Evolutionary conservation across 1,284 basidiomycete genomes (phyloP), one percentile per base, ranked within the genome.

Genomic region (Ustilago trichophora): DNA sequence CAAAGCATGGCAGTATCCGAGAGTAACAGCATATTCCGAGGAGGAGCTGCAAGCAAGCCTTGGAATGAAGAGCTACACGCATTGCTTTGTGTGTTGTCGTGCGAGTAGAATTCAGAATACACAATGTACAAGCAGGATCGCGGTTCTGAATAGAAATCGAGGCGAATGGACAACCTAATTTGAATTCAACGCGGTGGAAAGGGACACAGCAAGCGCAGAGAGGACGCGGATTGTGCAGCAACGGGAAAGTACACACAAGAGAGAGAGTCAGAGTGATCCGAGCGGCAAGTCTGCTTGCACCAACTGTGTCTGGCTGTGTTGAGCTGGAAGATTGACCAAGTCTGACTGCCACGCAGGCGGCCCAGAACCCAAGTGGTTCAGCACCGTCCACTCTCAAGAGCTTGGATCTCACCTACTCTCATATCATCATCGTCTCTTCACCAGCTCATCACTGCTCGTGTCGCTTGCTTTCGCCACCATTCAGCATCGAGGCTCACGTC

Each of bases 241-340:
- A 31, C 22, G n/a, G 29, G 45, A 18, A 37, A 9, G 10, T n/a
- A 40, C 10, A 6, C n/a, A n/a, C n/a, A n/a, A n/a, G n/a, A n/a
- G n/a, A n/a, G n/a, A n/a, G n/a, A n/a, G n/a, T n/a, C n/a, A 38
- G 42, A 50, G 49, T 65, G 62, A 65, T 65, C 62, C 55, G 62
- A 65, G 62, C 62, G 60, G 50, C 41, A 10, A n/a, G n/a, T n/a
- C n/a, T n/a, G n/a, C n/a, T n/a, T n/a, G n/a, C n/a, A n/a, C n/a
- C n/a, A n/a, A n/a, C n/a, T n/a, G n/a, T n/a, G n/a, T n/a, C n/a
- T n/a, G n/a, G n/a, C n/a, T n/a, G 41, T 52, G 45, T 44, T 48
- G 50, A 53, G 57, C 57, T 60, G 57, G 60, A 64, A 64, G 60
- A 53, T 53, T 53, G 51, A 34, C 29, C n/a, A n/a, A n/a, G n/a